phyloP scores from a whole-genome alignment of 306 rosid genomes.

The Prunus armeniaca region DNA sequence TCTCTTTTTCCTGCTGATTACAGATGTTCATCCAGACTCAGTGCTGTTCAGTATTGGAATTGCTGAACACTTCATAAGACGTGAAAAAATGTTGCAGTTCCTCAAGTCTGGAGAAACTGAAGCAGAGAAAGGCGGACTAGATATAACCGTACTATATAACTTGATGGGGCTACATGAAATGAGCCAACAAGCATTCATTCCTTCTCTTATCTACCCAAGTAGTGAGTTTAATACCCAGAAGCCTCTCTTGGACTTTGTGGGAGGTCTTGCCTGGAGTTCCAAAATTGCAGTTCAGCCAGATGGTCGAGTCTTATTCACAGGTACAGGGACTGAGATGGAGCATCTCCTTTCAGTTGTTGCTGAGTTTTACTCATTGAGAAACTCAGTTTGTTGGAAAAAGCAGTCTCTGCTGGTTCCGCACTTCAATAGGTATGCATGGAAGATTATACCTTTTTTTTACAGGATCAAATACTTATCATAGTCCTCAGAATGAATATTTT shows the following conservation, averaged over 20 bases:
- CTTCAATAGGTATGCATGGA: constrained; percentile 51
- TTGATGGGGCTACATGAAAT: constrained; percentile 46
- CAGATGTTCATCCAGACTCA: constrained; percentile 49
- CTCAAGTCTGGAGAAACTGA: constrained; percentile 54
- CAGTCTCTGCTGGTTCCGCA: constrained; percentile 65
- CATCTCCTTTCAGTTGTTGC: constrained; percentile 70
- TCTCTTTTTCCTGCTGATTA: constrained; percentile 23
- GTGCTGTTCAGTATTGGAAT: constrained; percentile 59
- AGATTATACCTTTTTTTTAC: constrained; percentile 1
- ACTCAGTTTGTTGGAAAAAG: constrained; percentile 38
- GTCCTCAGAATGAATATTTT: neutral
- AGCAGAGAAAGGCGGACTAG: constrained; percentile 36
- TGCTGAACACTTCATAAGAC: constrained; percentile 60
- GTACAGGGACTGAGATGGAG: constrained; percentile 58
- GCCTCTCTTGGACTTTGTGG: constrained; percentile 54
- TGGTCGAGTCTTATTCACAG: constrained; percentile 61
- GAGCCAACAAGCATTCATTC: constrained; percentile 34
- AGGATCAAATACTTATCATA: neutral
- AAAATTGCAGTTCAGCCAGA: constrained; percentile 57
- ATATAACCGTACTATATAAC: constrained; percentile 45
- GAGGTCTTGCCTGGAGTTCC: constrained; percentile 55
- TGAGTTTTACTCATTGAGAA: constrained; percentile 53
- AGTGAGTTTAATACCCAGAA: constrained; percentile 38
- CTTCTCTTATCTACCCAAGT: constrained; percentile 55
- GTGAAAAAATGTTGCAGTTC: constrained; percentile 48